Conservation (phyloP, 768 basidiomycete species). For the Lactarius indigo region DNA sequence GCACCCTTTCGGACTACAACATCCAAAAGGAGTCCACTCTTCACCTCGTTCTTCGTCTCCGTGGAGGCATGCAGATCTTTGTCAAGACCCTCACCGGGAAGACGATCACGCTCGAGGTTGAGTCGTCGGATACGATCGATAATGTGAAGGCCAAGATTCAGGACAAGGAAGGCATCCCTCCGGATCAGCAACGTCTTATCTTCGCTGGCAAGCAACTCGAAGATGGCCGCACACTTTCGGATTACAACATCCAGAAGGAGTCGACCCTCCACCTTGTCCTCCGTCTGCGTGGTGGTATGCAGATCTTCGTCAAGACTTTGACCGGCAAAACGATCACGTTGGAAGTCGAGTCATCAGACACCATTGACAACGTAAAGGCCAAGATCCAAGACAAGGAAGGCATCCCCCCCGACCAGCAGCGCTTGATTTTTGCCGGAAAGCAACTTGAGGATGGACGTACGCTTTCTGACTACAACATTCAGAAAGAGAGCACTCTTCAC, state of each 20-base stretch:
- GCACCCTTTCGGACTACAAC: constrained; percentile 34
- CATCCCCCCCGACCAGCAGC: constrained; percentile 25
- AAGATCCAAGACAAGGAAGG: constrained; percentile 26
- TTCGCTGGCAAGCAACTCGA: constrained; percentile 25
- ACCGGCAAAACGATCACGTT: constrained; percentile 24
- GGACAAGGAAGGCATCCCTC: constrained; percentile 25
- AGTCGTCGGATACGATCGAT: constrained; percentile 25
- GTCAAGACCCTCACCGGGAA: constrained; percentile 25
- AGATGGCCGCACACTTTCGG: constrained; percentile 23
- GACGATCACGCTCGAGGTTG: constrained; percentile 24
- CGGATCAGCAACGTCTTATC: constrained; percentile 24
- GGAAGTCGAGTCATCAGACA: constrained; percentile 25
- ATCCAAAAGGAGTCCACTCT: constrained; percentile 34
- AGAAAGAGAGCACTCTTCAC: constrained; percentile 25
- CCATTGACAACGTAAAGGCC: constrained; percentile 24
- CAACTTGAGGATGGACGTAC: constrained; percentile 26
- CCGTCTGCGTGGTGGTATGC: constrained; percentile 24
- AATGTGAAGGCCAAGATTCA: constrained; percentile 26
- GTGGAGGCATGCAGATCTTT: constrained; percentile 25
- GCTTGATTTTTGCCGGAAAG: constrained; percentile 24
- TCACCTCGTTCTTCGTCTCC: constrained; percentile 28
- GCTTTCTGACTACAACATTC: constrained; percentile 24
- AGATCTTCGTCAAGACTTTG: constrained; percentile 24
- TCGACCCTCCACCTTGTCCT: constrained; percentile 24
- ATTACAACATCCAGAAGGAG: constrained; percentile 26